Evolutionary conservation across 78 protist species (phyloP), one percentile per base, ranked within the genome.

Genomic region (Creolimax fragrantissima): DNA sequence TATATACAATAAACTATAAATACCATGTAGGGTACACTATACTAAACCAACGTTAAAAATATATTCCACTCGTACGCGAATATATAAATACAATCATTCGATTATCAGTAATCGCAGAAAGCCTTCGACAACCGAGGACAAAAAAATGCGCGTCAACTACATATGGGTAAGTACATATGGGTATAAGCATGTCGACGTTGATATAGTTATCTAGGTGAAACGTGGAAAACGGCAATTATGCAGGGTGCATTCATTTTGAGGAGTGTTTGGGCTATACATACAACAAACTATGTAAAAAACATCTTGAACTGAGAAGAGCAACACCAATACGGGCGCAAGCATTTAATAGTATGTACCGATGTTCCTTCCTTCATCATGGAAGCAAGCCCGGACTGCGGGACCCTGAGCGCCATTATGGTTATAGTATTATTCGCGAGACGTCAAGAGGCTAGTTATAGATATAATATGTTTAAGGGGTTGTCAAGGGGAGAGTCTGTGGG

Each of bases 291-390:
- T 44, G 85, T 11, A 91, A 39, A 11, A 43, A 39, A 88, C 44
- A 43, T 3, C 67, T 3, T 3, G 5, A 3, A 5, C 3, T 3
- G 24, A 88, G 58, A 7, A 5, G 35, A 42, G 58, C n/a, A n/a
- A n/a, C n/a, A n/a, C n/a, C n/a, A n/a, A n/a, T n/a, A n/a, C n/a
- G n/a, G n/a, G n/a, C n/a, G n/a, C n/a, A n/a, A n/a, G n/a, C n/a
- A 3, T 7, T 2, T 6, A 3, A 3, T 58, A 6, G 11, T 83
- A 17, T 35, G 2, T 44, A 92, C 93, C 93, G 85, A 85, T 41
- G 88, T 42, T 37, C 94, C 94, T 3, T 86, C 89, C 81, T 92
- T 92, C 91, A 92, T 86, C 94, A 92, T 92, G 89, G 94, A 2
- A 41, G 44, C 45, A 39, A 88, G 5, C 45, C 94, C 94, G 36